phyloP scores from a whole-genome alignment of 208 protist genomes.

The Acanthamoeba lenticulata region DNA sequence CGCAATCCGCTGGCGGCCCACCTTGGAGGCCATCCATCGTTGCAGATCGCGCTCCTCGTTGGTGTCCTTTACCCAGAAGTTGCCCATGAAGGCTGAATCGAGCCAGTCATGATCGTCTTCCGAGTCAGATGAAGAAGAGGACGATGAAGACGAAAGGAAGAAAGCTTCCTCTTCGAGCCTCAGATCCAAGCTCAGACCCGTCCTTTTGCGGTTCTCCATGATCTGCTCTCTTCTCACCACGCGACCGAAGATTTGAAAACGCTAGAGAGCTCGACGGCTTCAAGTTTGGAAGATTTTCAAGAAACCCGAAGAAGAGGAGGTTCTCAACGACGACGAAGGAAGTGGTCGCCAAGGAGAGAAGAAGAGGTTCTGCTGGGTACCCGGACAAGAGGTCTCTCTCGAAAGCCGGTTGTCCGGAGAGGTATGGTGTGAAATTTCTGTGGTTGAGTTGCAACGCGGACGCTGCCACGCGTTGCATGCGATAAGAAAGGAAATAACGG shows the following conservation, averaged over 20 bases:
- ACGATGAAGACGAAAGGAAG: background rate
- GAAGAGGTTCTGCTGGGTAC: too few relatives aligned
- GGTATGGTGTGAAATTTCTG: too few relatives aligned
- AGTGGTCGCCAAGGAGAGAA: too few relatives aligned
- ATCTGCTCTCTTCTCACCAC: background rate
- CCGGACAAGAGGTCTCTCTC: too few relatives aligned
- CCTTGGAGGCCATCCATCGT: background rate
- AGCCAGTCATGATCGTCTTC: slow-evolving; percentile 19
- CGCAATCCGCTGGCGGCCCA: background rate
- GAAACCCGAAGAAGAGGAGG: too few relatives aligned
- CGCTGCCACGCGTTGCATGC: too few relatives aligned
- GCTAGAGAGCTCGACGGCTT: too few relatives aligned
- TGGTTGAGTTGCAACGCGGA: too few relatives aligned
- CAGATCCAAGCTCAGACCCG: background rate
- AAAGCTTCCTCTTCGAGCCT: background rate
- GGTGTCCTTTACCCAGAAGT: background rate
- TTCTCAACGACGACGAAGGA: too few relatives aligned
- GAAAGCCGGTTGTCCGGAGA: too few relatives aligned
- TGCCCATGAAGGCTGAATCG: slow-evolving; percentile 1
- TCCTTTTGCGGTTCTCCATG: background rate
- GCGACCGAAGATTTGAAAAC: background rate
- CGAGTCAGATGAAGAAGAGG: background rate
- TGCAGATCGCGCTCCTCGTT: background rate
- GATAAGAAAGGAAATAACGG: too few relatives aligned
- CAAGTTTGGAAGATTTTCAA: too few relatives aligned